These are phyloP conservation scores for Phyllostachys edulis DNA, from an alignment of 176 grass and related monocot species.

Conservation along the genomic window DNA sequence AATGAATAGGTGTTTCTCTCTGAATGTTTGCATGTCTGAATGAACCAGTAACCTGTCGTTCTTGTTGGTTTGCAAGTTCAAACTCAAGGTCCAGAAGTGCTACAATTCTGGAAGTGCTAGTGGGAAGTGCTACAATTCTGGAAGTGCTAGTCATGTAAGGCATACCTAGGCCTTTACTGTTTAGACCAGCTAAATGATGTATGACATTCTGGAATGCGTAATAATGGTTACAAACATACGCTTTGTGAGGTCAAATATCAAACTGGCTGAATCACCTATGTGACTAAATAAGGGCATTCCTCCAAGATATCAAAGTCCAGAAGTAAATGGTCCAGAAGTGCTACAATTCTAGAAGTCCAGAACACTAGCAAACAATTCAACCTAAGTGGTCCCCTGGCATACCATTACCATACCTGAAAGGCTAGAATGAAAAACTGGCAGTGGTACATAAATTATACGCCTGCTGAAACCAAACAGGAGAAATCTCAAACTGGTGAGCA, in stretches of 20 bases:
- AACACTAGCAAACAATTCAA: constrained; percentile 3
- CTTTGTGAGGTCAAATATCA: not conserved
- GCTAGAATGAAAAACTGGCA: constrained; percentile 23
- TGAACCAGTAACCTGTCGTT: no score
- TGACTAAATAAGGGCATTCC: not conserved
- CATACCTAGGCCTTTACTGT: no score
- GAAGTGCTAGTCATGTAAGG: no score
- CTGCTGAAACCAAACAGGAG: constrained; percentile 20
- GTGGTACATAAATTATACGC: not conserved
- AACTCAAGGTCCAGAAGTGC: no score
- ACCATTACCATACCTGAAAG: not conserved
- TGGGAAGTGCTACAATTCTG: no score
- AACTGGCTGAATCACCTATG: not conserved
- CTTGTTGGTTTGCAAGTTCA: no score
- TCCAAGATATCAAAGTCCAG: not conserved
- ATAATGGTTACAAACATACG: not conserved
- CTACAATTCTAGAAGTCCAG: not conserved
- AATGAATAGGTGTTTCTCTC: no score
- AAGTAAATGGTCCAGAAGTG: constrained; percentile 9
- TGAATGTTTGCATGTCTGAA: no score
- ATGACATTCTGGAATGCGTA: not conserved
- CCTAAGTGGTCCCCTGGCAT: constrained; percentile 14
- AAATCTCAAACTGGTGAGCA: constrained; percentile 16
- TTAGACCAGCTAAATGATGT: not conserved
- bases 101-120: no score